phyloP scores from a whole-genome alignment of 1,284 basidiomycete species.

The Crocinoboletus sp. region DNA sequence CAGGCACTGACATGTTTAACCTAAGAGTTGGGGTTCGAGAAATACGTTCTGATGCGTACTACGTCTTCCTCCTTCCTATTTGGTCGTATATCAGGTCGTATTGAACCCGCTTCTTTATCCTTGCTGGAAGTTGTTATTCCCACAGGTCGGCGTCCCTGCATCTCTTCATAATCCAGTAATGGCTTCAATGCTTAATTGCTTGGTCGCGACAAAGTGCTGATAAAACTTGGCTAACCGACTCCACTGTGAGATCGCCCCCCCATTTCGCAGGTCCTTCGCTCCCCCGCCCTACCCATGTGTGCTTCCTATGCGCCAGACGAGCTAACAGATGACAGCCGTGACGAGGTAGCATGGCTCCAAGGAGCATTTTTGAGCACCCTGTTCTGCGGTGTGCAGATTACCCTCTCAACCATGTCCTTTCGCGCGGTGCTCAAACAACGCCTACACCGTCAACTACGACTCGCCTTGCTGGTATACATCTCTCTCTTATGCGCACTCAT shows the following conservation, averaged over 20 bases:
- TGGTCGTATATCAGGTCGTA: not conserved
- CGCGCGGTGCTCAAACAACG: slow-evolving; percentile 16
- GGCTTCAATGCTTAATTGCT: not conserved
- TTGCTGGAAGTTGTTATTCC: slow-evolving; percentile 5
- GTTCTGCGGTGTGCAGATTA: slow-evolving; percentile 21
- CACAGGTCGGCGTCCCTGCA: slow-evolving; percentile 10
- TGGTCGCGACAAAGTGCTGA: not conserved
- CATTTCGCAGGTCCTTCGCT: slow-evolving; percentile 10
- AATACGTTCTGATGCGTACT: not conserved
- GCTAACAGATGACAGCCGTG: not conserved
- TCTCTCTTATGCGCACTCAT: slow-evolving; percentile 11
- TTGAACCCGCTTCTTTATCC: not conserved
- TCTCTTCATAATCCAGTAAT: slow-evolving; percentile 3
- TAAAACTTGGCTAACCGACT: slow-evolving; percentile 4
- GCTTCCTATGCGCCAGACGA: slow-evolving; percentile 7
- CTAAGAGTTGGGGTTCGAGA: not conserved
- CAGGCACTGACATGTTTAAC: too few relatives aligned
- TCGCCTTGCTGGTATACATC: slow-evolving; percentile 17
- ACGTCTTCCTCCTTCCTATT: not conserved
- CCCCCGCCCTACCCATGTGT: slow-evolving; percentile 7
- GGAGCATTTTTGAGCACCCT: slow-evolving; percentile 23
- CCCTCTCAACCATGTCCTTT: slow-evolving; percentile 23
- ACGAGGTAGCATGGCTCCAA: slow-evolving; percentile 24
- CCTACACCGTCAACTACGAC: slow-evolving; percentile 8
- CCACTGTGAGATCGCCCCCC: not conserved